phyloP scores from a whole-genome alignment of 1,284 basidiomycete genomes.

The Fereydounia khargensis region DNA sequence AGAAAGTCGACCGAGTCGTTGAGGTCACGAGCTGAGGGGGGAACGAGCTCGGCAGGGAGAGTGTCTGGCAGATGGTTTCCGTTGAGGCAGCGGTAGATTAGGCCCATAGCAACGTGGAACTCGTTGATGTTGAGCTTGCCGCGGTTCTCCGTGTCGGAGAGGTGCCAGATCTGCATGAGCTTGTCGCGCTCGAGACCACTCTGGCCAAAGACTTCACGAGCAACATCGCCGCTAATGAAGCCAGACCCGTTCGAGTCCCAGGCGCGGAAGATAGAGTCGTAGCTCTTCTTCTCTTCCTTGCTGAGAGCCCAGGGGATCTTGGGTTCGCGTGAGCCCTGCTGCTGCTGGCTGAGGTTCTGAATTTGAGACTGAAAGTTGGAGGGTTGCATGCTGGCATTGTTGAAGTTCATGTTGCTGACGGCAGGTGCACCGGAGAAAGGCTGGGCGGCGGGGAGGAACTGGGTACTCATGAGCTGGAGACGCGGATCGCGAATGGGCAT shows the following conservation, averaged over 20 bases:
- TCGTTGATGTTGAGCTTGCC: slow-evolving; percentile 74
- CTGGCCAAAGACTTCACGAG: slow-evolving; percentile 90
- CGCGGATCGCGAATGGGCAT: slow-evolving; percentile 52
- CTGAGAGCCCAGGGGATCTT: slow-evolving; percentile 84
- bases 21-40: slow-evolving; percentile 87
- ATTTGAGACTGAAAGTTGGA: slow-evolving; percentile 52
- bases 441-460: slow-evolving; percentile 54
- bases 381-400: slow-evolving; percentile 50
- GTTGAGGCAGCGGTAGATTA: slow-evolving; percentile 90
- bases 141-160: slow-evolving; percentile 51
- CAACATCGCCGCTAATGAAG: slow-evolving; percentile 82
- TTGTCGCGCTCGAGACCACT: slow-evolving; percentile 85
- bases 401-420: slow-evolving; percentile 54
- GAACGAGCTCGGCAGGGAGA: slow-evolving; percentile 84
- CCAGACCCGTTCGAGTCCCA: slow-evolving; percentile 84
- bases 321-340: slow-evolving; percentile 69
- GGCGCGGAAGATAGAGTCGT: slow-evolving; percentile 92
- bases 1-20: slow-evolving; percentile 87
- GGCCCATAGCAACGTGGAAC: slow-evolving; percentile 97
- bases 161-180: slow-evolving; percentile 83
- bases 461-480: slow-evolving; percentile 54
- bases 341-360: slow-evolving; percentile 62
- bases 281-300: slow-evolving; percentile 91
- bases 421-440: slow-evolving; percentile 53
- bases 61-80: slow-evolving; percentile 85